A percentile compares a stretch with the other conserved stretches of the same genome.
Conservation (phyloP, 169 alveolate species). For the Plasmodium coatneyi region DNA sequence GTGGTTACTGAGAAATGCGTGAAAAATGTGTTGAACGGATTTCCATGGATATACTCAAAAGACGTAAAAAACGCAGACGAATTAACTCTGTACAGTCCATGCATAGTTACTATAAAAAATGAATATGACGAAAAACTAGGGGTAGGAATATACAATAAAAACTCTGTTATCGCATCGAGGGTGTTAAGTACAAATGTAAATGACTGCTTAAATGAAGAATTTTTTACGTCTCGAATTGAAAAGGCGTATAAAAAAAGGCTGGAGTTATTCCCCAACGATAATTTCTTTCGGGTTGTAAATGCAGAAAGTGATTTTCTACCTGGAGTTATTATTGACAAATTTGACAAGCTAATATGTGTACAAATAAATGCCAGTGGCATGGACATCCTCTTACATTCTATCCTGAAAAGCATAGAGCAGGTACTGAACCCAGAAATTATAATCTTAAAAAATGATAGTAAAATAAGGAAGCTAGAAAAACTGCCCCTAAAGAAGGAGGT, state of each 20-base stretch:
- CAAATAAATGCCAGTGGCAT: slow-evolving; percentile 77
- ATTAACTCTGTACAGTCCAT: slow-evolving; percentile 47
- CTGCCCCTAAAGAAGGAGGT: slow-evolving; percentile 62
- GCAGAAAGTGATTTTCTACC: slow-evolving; percentile 79
- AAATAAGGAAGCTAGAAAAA: slow-evolving; percentile 71
- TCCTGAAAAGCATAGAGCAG: slow-evolving; percentile 60
- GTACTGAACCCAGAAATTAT: slow-evolving; percentile 55
- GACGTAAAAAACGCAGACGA: slow-evolving; percentile 74
- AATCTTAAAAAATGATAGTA: slow-evolving; percentile 67
- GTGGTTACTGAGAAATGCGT: slow-evolving; percentile 51
- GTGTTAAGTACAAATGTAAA: slow-evolving; percentile 60
- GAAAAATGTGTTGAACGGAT: slow-evolving; percentile 61
- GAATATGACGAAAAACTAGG: slow-evolving; percentile 70
- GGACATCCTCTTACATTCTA: slow-evolving; percentile 56
- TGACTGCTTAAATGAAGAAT: slow-evolving; percentile 63
- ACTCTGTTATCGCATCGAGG: slow-evolving; percentile 61
- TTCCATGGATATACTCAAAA: slow-evolving; percentile 75
- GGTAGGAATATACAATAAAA: slow-evolving; percentile 69
- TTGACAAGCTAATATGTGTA: slow-evolving; percentile 33
- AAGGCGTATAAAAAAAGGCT: slow-evolving; percentile 69
- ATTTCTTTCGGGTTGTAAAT: slow-evolving; percentile 76
- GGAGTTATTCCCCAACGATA: slow-evolving; percentile 43
- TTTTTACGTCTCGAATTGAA: slow-evolving; percentile 60
- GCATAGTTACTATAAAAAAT: slow-evolving; percentile 73
- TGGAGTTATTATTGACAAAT: slow-evolving; percentile 77